phyloP scores from a whole-genome alignment of 1,284 basidiomycete species.

The Inonotus hispidus region DNA sequence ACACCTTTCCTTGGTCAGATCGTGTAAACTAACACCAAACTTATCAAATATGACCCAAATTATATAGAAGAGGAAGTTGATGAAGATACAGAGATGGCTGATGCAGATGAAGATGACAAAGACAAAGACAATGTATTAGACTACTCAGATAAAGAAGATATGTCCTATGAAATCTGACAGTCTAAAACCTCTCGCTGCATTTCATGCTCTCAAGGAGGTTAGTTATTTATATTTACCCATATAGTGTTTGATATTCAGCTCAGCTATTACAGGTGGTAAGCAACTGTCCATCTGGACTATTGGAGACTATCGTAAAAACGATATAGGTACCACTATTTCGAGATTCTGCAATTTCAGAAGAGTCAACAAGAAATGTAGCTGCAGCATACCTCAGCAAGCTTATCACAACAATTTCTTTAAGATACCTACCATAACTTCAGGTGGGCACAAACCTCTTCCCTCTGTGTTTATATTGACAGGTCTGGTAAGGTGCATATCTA shows the following conservation, averaged over 20 bases:
- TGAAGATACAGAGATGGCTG: conserved; percentile 79
- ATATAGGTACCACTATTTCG: conserved; percentile 91
- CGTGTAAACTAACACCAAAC: conserved; percentile 64
- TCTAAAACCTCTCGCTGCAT: conserved; percentile 80
- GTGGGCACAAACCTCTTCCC: conserved; percentile 35
- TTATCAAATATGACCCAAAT: conserved; percentile 95
- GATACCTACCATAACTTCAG: conserved; percentile 90
- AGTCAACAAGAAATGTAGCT: conserved; percentile 89
- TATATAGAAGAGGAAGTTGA: conserved; percentile 77
- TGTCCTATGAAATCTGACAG: conserved; percentile 97
- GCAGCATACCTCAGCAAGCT: conserved; percentile 96
- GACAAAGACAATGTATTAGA: conserved; percentile 65
- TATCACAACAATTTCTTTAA: conserved; percentile 83
- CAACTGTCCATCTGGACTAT: conserved; percentile 77
- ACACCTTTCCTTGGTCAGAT: conserved; percentile 68
- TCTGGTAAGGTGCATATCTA: conserved; percentile 54
- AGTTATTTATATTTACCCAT: conserved; percentile 11
- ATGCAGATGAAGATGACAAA: conserved; percentile 75
- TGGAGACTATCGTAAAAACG: conserved; percentile 79
- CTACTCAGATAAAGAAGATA: conserved; percentile 97
- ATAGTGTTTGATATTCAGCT: not conserved
- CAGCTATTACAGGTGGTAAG: conserved; percentile 67
- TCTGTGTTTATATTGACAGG: conserved; percentile 10
- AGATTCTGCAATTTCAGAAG: conserved; percentile 80
- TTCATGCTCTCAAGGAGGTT: conserved; percentile 93